A percentile compares a stretch with the other conserved stretches of the same genome.
Evolutionary conservation across 176 grass and related monocot species (phyloP).

Genomic region (Guadua angustifolia): DNA sequence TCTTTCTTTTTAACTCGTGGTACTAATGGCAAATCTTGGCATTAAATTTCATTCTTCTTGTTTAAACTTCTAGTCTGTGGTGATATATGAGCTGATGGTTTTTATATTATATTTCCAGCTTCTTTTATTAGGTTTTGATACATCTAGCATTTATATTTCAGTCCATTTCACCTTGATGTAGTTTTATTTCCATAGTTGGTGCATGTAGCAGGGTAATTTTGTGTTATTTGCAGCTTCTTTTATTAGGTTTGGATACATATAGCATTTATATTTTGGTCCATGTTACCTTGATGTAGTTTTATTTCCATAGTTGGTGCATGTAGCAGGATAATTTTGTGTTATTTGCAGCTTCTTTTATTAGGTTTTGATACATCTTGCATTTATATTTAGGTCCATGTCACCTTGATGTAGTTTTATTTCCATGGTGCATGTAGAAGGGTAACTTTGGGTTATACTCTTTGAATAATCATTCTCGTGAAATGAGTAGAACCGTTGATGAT

Average conservation of each 20-base stretch:
- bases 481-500: too few species aligned
- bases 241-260: too few species aligned
- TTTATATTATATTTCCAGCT: neutral
- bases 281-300: too few species aligned
- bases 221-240: too few species aligned
- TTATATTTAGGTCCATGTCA: neutral
- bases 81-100: neutral
- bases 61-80: neutral
- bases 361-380: neutral
- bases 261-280: too few species aligned
- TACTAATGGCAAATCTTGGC: neutral
- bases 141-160: neutral
- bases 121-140: neutral
- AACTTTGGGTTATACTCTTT: neutral
- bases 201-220: neutral
- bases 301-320: too few species aligned
- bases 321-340: too few species aligned
- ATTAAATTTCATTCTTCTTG: neutral
- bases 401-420: neutral
- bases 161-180: neutral
- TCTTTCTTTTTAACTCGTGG: too few species aligned
- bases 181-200: neutral
- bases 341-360: neutral
- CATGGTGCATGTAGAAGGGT: neutral
- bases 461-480: too few species aligned